Percentiles rank a stretch among this genome's conserved stretches.
phyloP scores from a whole-genome alignment of 768 basidiomycete genomes.

The Calvatia gigantea region DNA sequence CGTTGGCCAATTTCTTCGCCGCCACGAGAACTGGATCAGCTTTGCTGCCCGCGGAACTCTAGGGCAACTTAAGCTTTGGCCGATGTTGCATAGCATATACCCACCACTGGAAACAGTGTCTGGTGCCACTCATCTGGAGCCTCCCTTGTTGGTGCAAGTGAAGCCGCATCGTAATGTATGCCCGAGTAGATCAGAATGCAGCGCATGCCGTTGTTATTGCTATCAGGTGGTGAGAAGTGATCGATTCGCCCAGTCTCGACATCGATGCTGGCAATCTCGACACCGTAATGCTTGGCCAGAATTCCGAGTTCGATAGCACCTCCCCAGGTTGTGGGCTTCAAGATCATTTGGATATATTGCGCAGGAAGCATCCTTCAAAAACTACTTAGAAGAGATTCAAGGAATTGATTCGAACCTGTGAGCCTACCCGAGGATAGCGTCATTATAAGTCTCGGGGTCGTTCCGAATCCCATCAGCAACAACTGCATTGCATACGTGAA shows the following conservation, averaged over 20 bases:
- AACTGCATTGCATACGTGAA: conserved; percentile 40
- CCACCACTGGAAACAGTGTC: conserved; percentile 68
- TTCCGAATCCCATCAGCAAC: conserved; percentile 78
- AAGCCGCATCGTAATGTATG: conserved; percentile 93
- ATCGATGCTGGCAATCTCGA: conserved; percentile 88
- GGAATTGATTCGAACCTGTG: background rate
- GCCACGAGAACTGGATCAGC: conserved; percentile 58
- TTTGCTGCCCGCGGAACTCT: conserved; percentile 32
- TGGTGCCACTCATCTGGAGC: conserved; percentile 89
- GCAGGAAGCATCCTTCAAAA: conserved; percentile 51
- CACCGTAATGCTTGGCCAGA: conserved; percentile 74
- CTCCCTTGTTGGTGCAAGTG: conserved; percentile 71
- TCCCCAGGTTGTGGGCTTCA: conserved; percentile 83
- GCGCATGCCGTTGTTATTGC: conserved; percentile 36
- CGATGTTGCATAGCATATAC: conserved; percentile 14
- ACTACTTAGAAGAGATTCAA: no score
- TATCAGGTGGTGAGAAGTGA: conserved; percentile 60
- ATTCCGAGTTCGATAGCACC: conserved; percentile 93
- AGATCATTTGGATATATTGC: conserved; percentile 80
- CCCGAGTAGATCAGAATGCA: conserved; percentile 90
- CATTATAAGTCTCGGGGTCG: conserved; percentile 71
- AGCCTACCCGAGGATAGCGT: conserved; percentile 80
- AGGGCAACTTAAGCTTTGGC: background rate
- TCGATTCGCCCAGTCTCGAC: conserved; percentile 92
- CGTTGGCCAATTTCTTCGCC: conserved; percentile 66